Evolutionary conservation across 495 filamentous ascomycete species (phyloP), one percentile per base, ranked within the genome.

Genomic region (Penicillium fimorum): DNA sequence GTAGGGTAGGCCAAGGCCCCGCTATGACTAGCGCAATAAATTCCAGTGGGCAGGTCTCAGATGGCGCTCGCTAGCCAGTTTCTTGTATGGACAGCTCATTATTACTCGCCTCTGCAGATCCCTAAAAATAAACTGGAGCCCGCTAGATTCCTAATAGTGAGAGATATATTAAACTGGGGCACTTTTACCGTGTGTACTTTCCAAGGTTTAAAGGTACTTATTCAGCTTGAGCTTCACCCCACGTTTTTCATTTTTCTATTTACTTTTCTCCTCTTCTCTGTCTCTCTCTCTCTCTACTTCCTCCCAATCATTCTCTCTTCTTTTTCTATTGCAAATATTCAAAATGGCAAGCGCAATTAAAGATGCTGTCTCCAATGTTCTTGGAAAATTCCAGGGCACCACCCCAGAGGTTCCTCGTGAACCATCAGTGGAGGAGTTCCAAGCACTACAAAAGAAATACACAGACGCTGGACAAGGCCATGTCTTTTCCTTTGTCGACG

Each of bases 401-500:
- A 59, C 76, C 50, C 75, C 76, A 47, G 66, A 75, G 42, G 68
- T 77, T 32, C 79, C 79, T 56, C 77, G 82, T 60, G 84, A 89
- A 65, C 93, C 92, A 50, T 84, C 86, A 7, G 67, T 82, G 32
- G 82, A 87, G 60, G 83, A 96, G 66, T 73, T 95, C 59, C 78
- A 91, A 47, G 74, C 84, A 61, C 84, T 99, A 22, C 82, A 82
- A 71, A 74, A 86, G 53, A 89, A 89, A 65, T 99, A 96, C 74
- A 79, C 81, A 43, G 76, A 84, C 42, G 90, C 90, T 48, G 82
- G 80, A 18, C 94, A 99, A 76, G 89, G 85, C 37, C 94, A 99
- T 42, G 90, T 99, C 40, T 91, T 97, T 68, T 79, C 88, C 18
- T 97, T 96, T 74, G 93, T 84, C 76, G 90, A 97, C 59, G 79